These are phyloP conservation scores for Mycena venus DNA, from an alignment of 768 basidiomycete genomes.

Conservation along the genomic window DNA sequence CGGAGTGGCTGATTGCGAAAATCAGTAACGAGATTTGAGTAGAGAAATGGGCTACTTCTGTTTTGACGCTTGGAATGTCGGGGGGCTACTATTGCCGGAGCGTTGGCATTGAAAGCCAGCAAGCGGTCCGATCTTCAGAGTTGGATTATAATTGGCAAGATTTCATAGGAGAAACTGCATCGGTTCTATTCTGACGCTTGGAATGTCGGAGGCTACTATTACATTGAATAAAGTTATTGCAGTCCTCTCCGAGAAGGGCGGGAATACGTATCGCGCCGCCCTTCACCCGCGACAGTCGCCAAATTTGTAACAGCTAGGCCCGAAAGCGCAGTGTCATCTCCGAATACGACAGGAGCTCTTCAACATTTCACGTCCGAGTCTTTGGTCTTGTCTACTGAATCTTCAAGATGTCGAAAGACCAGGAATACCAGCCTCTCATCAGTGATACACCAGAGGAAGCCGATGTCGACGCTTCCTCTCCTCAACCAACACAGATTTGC, in stretches of 20 bases:
- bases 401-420: slow-evolving; percentile 13
- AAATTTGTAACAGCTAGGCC: neutral
- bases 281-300: neutral
- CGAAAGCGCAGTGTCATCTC: neutral
- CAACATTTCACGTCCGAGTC: neutral
- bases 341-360: neutral
- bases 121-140: neutral
- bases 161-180: neutral
- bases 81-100: neutral
- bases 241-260: neutral
- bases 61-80: neutral
- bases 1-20: too few species aligned
- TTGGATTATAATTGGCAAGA: neutral
- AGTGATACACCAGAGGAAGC: neutral
- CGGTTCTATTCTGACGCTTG: neutral
- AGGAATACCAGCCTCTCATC: slow-evolving; percentile 8
- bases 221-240: neutral
- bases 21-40: too few species aligned
- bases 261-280: neutral
- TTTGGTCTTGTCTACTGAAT: neutral
- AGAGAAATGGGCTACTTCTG: too few species aligned
- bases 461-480: neutral
- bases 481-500: neutral
- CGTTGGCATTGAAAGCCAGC: neutral
- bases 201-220: neutral